Base-by-base conservation (phyloP, 306 rosid species). In the Sechiopsis laciniata region DNA sequence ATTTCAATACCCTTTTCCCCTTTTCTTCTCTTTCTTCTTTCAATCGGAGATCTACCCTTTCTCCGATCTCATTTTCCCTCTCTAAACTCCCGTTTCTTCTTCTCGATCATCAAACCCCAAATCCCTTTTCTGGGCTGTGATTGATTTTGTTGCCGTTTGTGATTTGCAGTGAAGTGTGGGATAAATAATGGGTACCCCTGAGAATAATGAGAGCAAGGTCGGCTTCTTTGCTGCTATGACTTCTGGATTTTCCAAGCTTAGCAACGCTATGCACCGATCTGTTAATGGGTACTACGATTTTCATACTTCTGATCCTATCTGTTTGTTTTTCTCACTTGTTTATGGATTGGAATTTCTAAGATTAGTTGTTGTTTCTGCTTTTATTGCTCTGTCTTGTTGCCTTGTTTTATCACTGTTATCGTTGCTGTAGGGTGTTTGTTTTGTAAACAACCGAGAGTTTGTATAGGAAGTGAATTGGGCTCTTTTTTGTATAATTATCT, bases 201-300 rank as follows among this genome's bases (percentile, higher is more conserved):
- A 83, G 75, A 58, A 82, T 78, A 78, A 87, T 35, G 81, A 89
- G 72, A 78, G 29, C 71, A 79, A 80, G 72, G 96, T 96, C 65
- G 96, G 98, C 55, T 78, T 92, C 74, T 88, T 92, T 14, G 81
- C 96, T 51, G 75, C 96, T 78, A 77, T 92, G 89, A 82, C 80
- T 74, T 92, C 96, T 7, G 85, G 96, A 58, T 55, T 91, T 37
- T 85, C 97, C 79, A 67, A 75, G 72, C 81, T 92, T 80, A 62
- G 89, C 84, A 89, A 58, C 83, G 97, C 90, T 77, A 84, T 92
- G 96, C 90, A 87, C 81, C 91, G 96, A 88, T 92, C 98, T 72
- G 96, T 92, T 35, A 85, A 85, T 79, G 96, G 98, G 98, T 92
- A 81, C 78, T 58, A 65, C 74, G 20, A 59, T 63, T 76, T 10